Base-by-base conservation (phyloP, 768 basidiomycete genomes). In the Phylloporus sp. region DNA sequence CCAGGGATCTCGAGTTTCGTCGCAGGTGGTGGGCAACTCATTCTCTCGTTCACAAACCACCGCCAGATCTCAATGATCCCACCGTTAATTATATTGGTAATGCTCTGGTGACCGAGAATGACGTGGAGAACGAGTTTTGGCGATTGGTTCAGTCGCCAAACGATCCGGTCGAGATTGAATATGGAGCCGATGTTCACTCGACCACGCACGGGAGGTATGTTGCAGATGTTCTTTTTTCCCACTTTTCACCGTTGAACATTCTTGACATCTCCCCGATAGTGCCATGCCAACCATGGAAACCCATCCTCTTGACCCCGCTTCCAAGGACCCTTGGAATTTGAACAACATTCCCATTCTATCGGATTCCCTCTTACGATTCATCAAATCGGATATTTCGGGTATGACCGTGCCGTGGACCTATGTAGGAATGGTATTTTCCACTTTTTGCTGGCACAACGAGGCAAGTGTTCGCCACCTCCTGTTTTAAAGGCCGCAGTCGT, bases 391-490 rank as follows among this genome's bases (percentile, higher is more conserved):
- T 65, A 96, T 99, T 45, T 97, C 94, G 43, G 96, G 96, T 13
- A 99, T 99, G 95, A 98, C 95, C 2, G 91, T 97, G 9, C 94
- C 94, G 10, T 97, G 93, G 94, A 96, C 90, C 29, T 99, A 99
- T 65, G 91, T 98, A 51, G 96, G 96, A 38, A 98, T 98, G 95
- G 76, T 92, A 15, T 99, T 99, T 65, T 95, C 94, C 13, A 95
- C 96, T 3, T 99, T 99, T 68, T 98, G 95, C 64, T 99, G 96
- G 96, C 96, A 99, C 70, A 99, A 99, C 61, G 94, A 92, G 80
- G 89, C 88, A 57, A 46, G 72, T 59, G 52, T 35, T 36, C 54
- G 37, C 52, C 53, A 20, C 48, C 42, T 35, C 49, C 43, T 58
- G 45, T 51, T 47, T 18, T 34, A 51, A 49, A 46, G 35, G 33